Percentiles rank a stretch among this genome's conserved stretches.
Evolutionary conservation across 306 rosid genomes (phyloP).

Genomic region (Sphenostylis stenocarpa): DNA sequence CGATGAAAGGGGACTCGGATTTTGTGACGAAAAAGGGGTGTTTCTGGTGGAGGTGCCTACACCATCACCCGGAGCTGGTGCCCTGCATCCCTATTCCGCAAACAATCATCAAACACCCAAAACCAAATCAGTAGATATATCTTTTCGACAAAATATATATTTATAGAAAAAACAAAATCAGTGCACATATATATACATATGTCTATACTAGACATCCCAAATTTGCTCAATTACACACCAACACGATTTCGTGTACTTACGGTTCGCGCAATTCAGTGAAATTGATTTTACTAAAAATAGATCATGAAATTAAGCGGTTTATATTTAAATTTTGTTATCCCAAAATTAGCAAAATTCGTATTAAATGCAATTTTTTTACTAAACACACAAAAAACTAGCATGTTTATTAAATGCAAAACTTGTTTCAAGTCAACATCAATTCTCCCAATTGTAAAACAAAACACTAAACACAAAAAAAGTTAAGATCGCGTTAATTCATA

Average conservation of each 20-base stretch:
- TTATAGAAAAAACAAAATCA: too few relatives aligned
- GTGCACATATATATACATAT: too few relatives aligned
- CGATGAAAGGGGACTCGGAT: slow-evolving; percentile 81
- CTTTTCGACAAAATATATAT: too few relatives aligned
- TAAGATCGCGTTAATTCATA: background rate
- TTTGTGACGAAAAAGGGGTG: slow-evolving; percentile 72
- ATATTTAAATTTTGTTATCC: background rate
- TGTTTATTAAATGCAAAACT: too few relatives aligned
- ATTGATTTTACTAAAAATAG: background rate
- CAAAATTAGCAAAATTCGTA: background rate
- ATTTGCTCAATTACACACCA: background rate
- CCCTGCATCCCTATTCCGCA: slow-evolving; percentile 62
- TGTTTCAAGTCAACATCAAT: background rate
- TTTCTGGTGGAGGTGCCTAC: slow-evolving; percentile 58
- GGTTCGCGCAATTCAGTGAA: background rate
- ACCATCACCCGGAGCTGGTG: slow-evolving; percentile 42
- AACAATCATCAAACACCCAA: background rate
- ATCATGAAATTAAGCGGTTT: background rate
- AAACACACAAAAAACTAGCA: too few relatives aligned
- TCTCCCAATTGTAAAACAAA: background rate
- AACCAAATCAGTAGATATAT: background rate
- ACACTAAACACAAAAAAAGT: background rate
- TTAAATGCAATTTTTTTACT: too few relatives aligned
- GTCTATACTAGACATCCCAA: background rate
- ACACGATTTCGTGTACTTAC: background rate